Evolutionary conservation across 192 early-diverging fungal species (phyloP).

Genomic region (Chytriomyces sp.): DNA sequence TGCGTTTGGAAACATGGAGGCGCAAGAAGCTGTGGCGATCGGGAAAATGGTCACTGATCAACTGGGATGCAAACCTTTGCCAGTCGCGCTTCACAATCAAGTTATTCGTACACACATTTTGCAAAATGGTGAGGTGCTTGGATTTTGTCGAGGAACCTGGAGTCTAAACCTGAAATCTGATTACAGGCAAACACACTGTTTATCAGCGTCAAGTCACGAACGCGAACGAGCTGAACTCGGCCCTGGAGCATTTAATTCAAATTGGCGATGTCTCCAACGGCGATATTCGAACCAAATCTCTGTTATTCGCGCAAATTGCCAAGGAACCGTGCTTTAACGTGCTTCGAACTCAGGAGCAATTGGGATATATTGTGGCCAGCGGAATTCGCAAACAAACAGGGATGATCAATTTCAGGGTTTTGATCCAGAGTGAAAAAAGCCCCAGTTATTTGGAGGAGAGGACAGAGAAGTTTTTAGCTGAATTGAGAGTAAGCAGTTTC

Average conservation of each 20-base stretch:
- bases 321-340: slow-evolving; percentile 93
- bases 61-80: slow-evolving; percentile 66
- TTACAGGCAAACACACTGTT: slow-evolving; percentile 16
- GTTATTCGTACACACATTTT: slow-evolving; percentile 62
- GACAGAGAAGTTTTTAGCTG: slow-evolving; percentile 77
- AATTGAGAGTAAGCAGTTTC: slow-evolving; percentile 49
- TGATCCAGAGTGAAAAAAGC: slow-evolving; percentile 87
- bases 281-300: slow-evolving; percentile 67
- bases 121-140: slow-evolving; percentile 34
- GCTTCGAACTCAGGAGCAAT: slow-evolving; percentile 83
- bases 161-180: neutral
- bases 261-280: slow-evolving; percentile 74
- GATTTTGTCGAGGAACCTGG: neutral
- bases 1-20: slow-evolving; percentile 84
- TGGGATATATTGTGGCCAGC: slow-evolving; percentile 78
- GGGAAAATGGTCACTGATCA: slow-evolving; percentile 62
- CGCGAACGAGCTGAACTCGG: slow-evolving; percentile 83
- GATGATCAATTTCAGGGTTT: slow-evolving; percentile 75
- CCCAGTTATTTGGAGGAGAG: slow-evolving; percentile 81
- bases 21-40: slow-evolving; percentile 67
- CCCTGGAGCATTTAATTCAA: slow-evolving; percentile 84
- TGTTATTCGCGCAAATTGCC: slow-evolving; percentile 79
- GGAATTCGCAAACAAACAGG: slow-evolving; percentile 77
- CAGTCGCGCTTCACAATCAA: slow-evolving; percentile 55
- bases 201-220: slow-evolving; percentile 61